These are phyloP conservation scores for Claviceps sp. DNA, from an alignment of 2,329 filamentous ascomycete species.

Conservation along the genomic window DNA sequence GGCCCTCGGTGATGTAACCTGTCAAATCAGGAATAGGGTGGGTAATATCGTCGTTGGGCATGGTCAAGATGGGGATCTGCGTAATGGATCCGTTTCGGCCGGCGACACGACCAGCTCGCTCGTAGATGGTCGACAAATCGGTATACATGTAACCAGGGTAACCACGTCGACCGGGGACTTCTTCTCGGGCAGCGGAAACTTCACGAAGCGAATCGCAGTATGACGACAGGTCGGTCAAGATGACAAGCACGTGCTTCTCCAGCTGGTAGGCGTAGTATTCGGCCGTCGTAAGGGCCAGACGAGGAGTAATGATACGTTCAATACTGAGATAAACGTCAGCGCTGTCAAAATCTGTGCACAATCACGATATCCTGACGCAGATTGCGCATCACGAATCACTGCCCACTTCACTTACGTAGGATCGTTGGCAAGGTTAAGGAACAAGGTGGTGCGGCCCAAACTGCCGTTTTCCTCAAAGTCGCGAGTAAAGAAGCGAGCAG, in stretches of 20 bases:
- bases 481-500: slow-evolving; percentile 91
- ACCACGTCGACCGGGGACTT: slow-evolving; percentile 97
- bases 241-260: slow-evolving; percentile 98
- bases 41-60: slow-evolving; percentile 99
- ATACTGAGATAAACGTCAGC: slow-evolving; percentile 45
- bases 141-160: slow-evolving; percentile 99
- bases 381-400: neutral
- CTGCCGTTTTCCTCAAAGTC: slow-evolving; percentile 99
- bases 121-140: slow-evolving; percentile 99
- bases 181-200: slow-evolving; percentile 93
- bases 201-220: slow-evolving; percentile 99
- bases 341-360: neutral
- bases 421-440: slow-evolving; percentile 98
- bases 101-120: slow-evolving; percentile 92
- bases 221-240: slow-evolving; percentile 91
- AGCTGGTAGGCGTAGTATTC: slow-evolving; percentile 99
- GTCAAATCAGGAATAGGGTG: slow-evolving; percentile 98
- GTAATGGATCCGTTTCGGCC: slow-evolving; percentile 98
- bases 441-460: slow-evolving; percentile 91
- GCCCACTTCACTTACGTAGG: slow-evolving; percentile 57
- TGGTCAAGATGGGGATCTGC: slow-evolving; percentile 96
- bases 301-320: slow-evolving; percentile 98
- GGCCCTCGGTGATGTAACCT: slow-evolving; percentile 97
- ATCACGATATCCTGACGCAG: neutral
- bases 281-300: slow-evolving; percentile 92